A percentile compares a stretch with the other conserved stretches of the same genome.
These are phyloP conservation scores for Hypoxylon sp. DNA, from an alignment of 2,329 filamentous ascomycete species.

Conservation along the genomic window DNA sequence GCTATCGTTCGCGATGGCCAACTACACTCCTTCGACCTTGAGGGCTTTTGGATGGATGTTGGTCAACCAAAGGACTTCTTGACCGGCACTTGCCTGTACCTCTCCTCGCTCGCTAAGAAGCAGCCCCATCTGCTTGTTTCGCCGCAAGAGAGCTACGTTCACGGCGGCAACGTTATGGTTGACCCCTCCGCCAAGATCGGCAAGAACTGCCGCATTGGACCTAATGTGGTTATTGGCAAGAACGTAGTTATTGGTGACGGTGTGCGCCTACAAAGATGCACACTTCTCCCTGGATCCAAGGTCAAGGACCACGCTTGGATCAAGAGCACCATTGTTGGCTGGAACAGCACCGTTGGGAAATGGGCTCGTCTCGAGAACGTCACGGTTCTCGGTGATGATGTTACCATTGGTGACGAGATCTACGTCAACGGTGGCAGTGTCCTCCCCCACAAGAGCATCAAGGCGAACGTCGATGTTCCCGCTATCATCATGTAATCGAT, in stretches of 20 bases:
- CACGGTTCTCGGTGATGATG: conserved; percentile 96
- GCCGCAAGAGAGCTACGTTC: conserved; percentile 81
- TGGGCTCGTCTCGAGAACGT: conserved; percentile 99
- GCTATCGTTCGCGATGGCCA: conserved; percentile 90
- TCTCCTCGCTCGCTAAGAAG: conserved; percentile 92
- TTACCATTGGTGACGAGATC: conserved; percentile 97
- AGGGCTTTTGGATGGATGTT: conserved; percentile 99
- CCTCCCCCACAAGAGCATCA: conserved; percentile 98
- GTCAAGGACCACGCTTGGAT: conserved; percentile 99
- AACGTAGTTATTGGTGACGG: conserved; percentile 94
- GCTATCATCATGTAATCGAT: conserved; percentile 75
- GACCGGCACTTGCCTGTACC: conserved; percentile 94
- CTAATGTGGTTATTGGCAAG: conserved; percentile 96
- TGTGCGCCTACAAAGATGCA: conserved; percentile 92
- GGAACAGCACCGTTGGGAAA: conserved; percentile 95
- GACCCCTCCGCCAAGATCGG: conserved; percentile 96
- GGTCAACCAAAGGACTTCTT: conserved; percentile 99
- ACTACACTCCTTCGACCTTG: conserved; percentile 95
- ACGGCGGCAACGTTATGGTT: conserved; percentile 96
- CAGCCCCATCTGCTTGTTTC: conserved; percentile 86
- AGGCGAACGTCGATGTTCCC: conserved; percentile 91
- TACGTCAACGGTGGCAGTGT: conserved; percentile 98
- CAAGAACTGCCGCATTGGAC: conserved; percentile 97
- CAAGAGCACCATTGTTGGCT: conserved; percentile 98
- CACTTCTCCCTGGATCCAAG: conserved; percentile 89